A percentile compares a stretch with the other conserved stretches of the same genome.
Evolutionary conservation across 345 rosid species (phyloP).

Genomic region (Conringia planisiliqua): DNA sequence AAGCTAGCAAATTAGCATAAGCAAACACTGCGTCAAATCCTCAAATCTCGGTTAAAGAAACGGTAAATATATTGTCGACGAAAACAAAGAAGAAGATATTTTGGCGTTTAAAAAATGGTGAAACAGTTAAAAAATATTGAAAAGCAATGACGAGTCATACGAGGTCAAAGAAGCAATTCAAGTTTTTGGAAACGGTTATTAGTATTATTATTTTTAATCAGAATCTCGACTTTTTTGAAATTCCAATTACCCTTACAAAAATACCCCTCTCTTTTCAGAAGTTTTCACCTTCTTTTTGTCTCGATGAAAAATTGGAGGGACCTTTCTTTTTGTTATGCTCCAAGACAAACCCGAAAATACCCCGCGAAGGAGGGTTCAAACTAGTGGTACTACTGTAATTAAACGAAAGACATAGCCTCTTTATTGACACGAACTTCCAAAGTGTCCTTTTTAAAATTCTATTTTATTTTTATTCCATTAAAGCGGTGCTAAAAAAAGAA

Average conservation of each 20-base stretch:
- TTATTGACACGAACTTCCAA: slow-evolving; percentile 20
- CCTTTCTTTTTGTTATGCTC: neutral
- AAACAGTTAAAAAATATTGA: neutral
- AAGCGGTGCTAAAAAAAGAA: slow-evolving; percentile 5
- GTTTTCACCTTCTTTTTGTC: neutral
- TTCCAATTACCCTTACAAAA: neutral
- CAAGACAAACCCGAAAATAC: neutral
- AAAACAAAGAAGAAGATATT: neutral
- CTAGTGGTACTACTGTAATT: slow-evolving; percentile 21
- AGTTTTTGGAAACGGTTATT: slow-evolving; percentile 10
- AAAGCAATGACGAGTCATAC: neutral
- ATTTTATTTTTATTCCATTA: neutral
- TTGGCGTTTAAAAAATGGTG: neutral
- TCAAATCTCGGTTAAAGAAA: neutral
- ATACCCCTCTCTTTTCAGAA: neutral
- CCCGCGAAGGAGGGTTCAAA: neutral
- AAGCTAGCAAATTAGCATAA: neutral
- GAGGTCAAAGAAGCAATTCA: slow-evolving; percentile 23
- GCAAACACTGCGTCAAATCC: neutral
- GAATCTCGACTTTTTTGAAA: slow-evolving; percentile 27
- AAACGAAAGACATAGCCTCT: neutral
- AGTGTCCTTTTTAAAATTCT: neutral
- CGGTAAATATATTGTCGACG: neutral
- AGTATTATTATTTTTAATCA: neutral
- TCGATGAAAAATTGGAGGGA: neutral